A percentile compares a stretch with the other conserved stretches of the same genome.
Evolutionary conservation across 495 filamentous ascomycete genomes (phyloP).

Genomic region (Penicillium diatomitis): DNA sequence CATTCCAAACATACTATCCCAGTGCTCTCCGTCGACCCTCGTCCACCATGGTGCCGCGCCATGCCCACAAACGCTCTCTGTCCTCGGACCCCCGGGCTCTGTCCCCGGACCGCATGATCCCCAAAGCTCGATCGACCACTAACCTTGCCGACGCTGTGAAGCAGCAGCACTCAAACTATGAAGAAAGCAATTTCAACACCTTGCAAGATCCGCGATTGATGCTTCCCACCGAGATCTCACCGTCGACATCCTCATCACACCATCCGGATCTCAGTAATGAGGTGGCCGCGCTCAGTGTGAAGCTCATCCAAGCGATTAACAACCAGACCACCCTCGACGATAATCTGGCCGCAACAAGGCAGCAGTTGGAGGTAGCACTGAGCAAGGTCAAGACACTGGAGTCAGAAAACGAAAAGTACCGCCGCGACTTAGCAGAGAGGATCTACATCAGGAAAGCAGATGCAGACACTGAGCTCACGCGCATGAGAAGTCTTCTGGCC

Average conservation of each 20-base stretch:
- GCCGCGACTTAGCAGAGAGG: conserved; percentile 59
- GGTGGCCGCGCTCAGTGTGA: conserved; percentile 84
- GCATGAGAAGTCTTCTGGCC: conserved; percentile 54
- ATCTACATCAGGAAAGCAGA: conserved; percentile 61
- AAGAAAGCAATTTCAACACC: conserved; percentile 40
- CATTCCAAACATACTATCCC: conserved; percentile 36
- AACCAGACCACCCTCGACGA: conserved; percentile 92
- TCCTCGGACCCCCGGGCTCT: conserved; percentile 33
- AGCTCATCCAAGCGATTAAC: conserved; percentile 94
- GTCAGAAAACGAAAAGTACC: conserved; percentile 55
- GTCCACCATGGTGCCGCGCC: conserved; percentile 38
- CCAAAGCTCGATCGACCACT: conserved; percentile 37
- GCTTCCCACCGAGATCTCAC: conserved; percentile 25
- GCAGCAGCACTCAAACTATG: conserved; percentile 5
- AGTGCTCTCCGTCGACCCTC: conserved; percentile 26
- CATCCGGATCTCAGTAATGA: conserved; percentile 81
- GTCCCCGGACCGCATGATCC: conserved; percentile 32
- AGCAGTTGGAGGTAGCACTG: conserved; percentile 71
- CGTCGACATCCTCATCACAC: conserved; percentile 35
- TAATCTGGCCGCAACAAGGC: conserved; percentile 66
- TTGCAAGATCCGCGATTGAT: conserved; percentile 41
- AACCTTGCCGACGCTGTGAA: conserved; percentile 25
- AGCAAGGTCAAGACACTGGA: conserved; percentile 62
- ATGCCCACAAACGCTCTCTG: conserved; percentile 33
- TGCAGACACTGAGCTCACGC: conserved; percentile 60